These are phyloP conservation scores for Letharia lupina DNA, from an alignment of 495 filamentous ascomycete genomes.

Conservation along the genomic window DNA sequence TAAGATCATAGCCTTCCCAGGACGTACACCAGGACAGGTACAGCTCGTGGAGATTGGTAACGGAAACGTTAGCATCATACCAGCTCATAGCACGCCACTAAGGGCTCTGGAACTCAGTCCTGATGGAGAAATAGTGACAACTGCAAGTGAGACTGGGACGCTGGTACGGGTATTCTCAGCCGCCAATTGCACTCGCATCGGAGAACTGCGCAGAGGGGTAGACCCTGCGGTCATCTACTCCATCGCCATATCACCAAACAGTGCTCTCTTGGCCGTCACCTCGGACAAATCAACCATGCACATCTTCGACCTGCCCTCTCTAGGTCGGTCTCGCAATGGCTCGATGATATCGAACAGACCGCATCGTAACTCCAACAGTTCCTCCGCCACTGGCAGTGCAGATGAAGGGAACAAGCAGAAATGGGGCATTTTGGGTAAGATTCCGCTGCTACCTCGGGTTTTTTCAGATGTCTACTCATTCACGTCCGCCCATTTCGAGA, in stretches of 20 bases:
- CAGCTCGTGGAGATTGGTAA: conserved; percentile 76
- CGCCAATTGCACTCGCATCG: conserved; percentile 64
- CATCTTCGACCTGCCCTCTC: conserved; percentile 67
- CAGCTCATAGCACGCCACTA: conserved; percentile 74
- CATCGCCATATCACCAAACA: conserved; percentile 74
- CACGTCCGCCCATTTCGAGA: conserved; percentile 64
- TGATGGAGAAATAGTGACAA: conserved; percentile 76
- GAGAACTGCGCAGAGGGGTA: conserved; percentile 78
- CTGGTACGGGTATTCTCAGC: conserved; percentile 78
- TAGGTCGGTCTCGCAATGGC: conserved; percentile 25
- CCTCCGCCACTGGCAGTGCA: conserved; percentile 28
- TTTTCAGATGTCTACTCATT: conserved; percentile 84
- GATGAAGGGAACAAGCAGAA: conserved; percentile 53
- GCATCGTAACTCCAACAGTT: conserved; percentile 36
- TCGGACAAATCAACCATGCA: conserved; percentile 94
- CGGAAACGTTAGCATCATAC: conserved; percentile 86
- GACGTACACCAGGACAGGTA: conserved; percentile 78
- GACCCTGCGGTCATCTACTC: conserved; percentile 84
- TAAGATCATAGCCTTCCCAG: conserved; percentile 70
- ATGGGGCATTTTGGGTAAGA: conserved; percentile 70
- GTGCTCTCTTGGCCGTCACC: conserved; percentile 76
- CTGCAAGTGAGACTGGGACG: conserved; percentile 87
- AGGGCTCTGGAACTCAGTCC: conserved; percentile 71
- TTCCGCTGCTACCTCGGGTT: conserved; percentile 68
- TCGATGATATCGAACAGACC: conserved; percentile 18